phyloP scores from a whole-genome alignment of 2,329 filamentous ascomycete species.

The Sporothrix variecibatus region DNA sequence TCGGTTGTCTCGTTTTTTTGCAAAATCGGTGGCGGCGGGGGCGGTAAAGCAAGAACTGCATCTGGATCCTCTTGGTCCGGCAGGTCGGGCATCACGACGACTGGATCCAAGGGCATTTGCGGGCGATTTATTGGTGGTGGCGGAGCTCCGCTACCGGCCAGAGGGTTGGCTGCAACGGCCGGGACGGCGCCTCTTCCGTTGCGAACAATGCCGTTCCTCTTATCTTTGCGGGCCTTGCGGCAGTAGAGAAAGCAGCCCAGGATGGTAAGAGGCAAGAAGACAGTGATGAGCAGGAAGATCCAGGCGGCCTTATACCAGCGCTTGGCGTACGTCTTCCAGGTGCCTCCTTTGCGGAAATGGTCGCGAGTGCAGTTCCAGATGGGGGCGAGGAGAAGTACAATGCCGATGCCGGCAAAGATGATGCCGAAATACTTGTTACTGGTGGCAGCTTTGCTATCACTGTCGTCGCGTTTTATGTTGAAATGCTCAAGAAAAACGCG shows the following conservation, averaged over 20 bases:
- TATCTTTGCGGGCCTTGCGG: not conserved
- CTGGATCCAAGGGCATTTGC: conserved; percentile 14
- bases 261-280: not conserved
- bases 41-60: not conserved
- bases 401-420: not conserved
- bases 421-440: not conserved
- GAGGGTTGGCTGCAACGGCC: not conserved
- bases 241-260: not conserved
- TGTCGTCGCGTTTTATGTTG: not conserved
- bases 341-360: not conserved
- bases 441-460: not conserved
- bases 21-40: not conserved
- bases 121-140: not conserved
- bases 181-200: not conserved
- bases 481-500: not conserved
- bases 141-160: not conserved
- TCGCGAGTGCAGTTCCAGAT: not conserved
- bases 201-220: too few relatives aligned
- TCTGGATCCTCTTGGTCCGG: conserved; percentile 14
- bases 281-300: not conserved
- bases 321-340: not conserved
- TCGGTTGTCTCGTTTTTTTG: not conserved
- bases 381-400: not conserved
- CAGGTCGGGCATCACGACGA: conserved; percentile 11
- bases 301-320: not conserved